Evolutionary conservation across 2,329 filamentous ascomycete genomes (phyloP), one percentile per base, ranked within the genome.

Genomic region (Penicillium psychrosexuale): DNA sequence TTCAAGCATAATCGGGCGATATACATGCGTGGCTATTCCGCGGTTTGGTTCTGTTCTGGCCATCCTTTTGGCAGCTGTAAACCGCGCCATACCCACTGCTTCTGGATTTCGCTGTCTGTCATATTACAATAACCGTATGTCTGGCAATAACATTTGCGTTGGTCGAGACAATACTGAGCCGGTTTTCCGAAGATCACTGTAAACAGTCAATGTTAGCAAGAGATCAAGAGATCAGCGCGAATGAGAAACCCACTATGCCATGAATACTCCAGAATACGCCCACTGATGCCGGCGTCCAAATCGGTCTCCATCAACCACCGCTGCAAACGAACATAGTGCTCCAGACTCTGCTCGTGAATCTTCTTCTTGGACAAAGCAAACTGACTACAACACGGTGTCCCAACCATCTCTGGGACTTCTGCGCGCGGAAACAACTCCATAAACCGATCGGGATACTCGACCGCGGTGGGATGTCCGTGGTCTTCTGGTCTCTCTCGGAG

Each of bases 211-310:
- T 6, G 7, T 50, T 50, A 50, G 19, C 47, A 27, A 19, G 15
- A 31, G 22, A 50, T 43, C 5, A 37, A 9, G 4, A 36, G n/a
- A 38, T 24, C 42, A 13, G n/a, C 34, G 22, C 34, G 22, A 36
- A 42, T 6, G 27, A 59, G n/a, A 53, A 68, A 77, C 69, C 70
- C 74, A 75, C 79, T 81, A 61, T 83, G 81, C 81, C 81, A 83
- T 13, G 75, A 75, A 68, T 82, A 83, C 63, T 83, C 81, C 65
- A 82, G 68, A 12, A 83, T 71, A 13, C 79, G 66, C 3, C 80
- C 80, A 47, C 75, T 78, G 19, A 80, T 72, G 27, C 69, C 69
- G 58, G 81, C 77, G 1, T 67, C 66, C 47, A 82, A 58, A 0
- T 72, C 59, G 0, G 78, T 81, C 0, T 75, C 66, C 11, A 80